Base-by-base conservation (phyloP, 2,329 filamentous ascomycete species). In the Hypoxylon sp. region DNA sequence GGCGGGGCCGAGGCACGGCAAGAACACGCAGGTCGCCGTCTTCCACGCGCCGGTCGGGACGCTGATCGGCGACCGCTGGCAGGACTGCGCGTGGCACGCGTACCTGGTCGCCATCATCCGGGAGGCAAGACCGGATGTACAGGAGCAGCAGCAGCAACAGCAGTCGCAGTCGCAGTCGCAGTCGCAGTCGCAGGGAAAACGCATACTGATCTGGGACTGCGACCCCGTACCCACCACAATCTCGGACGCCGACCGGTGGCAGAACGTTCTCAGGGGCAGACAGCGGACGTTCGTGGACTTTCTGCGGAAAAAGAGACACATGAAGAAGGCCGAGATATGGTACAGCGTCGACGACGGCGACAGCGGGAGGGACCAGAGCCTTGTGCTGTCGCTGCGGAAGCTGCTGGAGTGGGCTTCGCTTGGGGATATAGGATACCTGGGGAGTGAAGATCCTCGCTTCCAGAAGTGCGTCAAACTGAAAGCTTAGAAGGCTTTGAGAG, bases 371-470 rank as follows among this genome's bases (percentile, higher is more conserved):
- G 29, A 32, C 13, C 13, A 32, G 13, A 13, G 29, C 13, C 8
- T 32, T 7, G 7, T 16, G 8, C n/a, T 32, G 8, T 32, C 29
- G 15, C n/a, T 13, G 16, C 29, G 29, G 15, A 9, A 32, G 8
- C n/a, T 32, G 4, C 8, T 11, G 29, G 29, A 32, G 16, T 32
- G 29, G 29, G 29, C 13, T 13, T 5, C 15, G 8, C 13, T 32
- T 3, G 8, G 29, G 29, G 29, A 32, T 13, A 32, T 16, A 32
- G 4, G 15, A 13, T 32, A 32, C 16, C 15, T 13, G 4, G 15
- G 15, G 4, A 9, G 6, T 5, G 5, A 32, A 3, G 29, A 32
- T 43, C 57, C 29, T 54, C 16, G 57, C 51, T 36, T 59, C 46
- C 40, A 62, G 25, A 15, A 11, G 2, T 20, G 32, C 3, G 54